Conservation (phyloP, 257 asterid species). For the Gentiana straminea region DNA sequence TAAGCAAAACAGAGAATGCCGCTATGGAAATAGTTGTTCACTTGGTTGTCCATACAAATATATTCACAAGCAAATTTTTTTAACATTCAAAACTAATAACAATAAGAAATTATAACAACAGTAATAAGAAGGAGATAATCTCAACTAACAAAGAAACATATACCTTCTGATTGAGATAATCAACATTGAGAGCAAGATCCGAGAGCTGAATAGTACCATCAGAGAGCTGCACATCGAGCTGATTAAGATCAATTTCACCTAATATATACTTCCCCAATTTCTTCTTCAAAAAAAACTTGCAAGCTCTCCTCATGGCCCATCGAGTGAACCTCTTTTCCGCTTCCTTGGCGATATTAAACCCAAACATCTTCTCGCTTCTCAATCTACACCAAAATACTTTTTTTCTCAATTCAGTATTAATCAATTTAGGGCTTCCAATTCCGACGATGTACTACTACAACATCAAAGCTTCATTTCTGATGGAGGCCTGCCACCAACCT, state of each 20-base stretch:
- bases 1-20: too few species aligned
- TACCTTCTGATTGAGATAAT: constrained; percentile 86
- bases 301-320: constrained; percentile 89
- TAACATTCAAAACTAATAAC: background rate
- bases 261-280: constrained; percentile 82
- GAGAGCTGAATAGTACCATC: constrained; percentile 93
- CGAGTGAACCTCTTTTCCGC: constrained; percentile 98
- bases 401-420: too few species aligned
- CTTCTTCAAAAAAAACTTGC: constrained; percentile 85
- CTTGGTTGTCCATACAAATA: too few species aligned
- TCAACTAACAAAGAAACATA: background rate
- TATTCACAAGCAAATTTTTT: too few species aligned
- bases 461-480: constrained; percentile 10
- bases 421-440: background rate
- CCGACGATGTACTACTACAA: background rate
- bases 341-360: constrained; percentile 81
- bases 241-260: constrained; percentile 94
- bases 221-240: constrained; percentile 95
- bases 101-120: background rate
- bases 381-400: constrained; percentile 6
- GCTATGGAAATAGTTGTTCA: too few species aligned
- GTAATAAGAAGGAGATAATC: too few species aligned
- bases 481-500: constrained; percentile 37
- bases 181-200: constrained; percentile 89
- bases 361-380: constrained; percentile 41